Evolutionary conservation across 176 grass and related monocot species (phyloP).

Genomic region (Bothriochloa decipiens): DNA sequence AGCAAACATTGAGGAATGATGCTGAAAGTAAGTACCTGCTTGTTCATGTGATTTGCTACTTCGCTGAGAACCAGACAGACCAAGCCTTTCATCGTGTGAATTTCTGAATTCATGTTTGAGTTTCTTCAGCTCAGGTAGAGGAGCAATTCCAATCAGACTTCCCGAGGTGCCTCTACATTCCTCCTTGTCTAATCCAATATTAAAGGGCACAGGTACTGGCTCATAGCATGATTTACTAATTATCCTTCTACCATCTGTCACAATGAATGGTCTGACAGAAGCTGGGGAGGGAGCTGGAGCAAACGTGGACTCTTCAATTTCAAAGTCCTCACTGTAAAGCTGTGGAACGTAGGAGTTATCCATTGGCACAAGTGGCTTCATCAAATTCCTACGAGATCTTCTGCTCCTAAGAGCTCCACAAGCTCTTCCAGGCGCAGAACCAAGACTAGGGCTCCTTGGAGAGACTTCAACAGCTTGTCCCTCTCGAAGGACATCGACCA

Average conservation of each 20-base stretch:
- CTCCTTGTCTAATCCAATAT: constrained; percentile 41
- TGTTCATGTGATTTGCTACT: constrained; percentile 44
- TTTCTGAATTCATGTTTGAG: constrained; percentile 51
- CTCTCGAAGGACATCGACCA: constrained; percentile 48
- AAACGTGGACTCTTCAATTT: constrained; percentile 81
- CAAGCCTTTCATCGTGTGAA: constrained; percentile 1
- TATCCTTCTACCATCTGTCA: constrained; percentile 76
- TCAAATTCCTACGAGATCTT: constrained; percentile 46
- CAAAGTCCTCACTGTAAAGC: constrained; percentile 68
- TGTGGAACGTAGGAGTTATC: constrained; percentile 79
- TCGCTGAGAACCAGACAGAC: constrained; percentile 36
- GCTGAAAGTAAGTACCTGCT: constrained; percentile 56
- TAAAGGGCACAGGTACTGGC: constrained; percentile 42
- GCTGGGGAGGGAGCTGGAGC: constrained; percentile 60
- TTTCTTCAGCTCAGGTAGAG: constrained; percentile 65
- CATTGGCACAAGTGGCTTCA: constrained; percentile 62
- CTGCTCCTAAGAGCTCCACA: constrained; percentile 71
- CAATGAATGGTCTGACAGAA: constrained; percentile 64
- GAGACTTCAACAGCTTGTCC: constrained; percentile 45
- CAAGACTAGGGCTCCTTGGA: constrained; percentile 47
- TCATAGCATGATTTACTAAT: constrained; percentile 79
- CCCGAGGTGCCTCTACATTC: constrained; percentile 30
- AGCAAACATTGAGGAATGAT: constrained; percentile 25
- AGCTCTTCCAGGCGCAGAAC: constrained; percentile 54
- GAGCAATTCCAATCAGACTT: constrained; percentile 45